Evolutionary conservation across 148 eudicot genomes (phyloP).

Genomic region (Camellia granthamiana): DNA sequence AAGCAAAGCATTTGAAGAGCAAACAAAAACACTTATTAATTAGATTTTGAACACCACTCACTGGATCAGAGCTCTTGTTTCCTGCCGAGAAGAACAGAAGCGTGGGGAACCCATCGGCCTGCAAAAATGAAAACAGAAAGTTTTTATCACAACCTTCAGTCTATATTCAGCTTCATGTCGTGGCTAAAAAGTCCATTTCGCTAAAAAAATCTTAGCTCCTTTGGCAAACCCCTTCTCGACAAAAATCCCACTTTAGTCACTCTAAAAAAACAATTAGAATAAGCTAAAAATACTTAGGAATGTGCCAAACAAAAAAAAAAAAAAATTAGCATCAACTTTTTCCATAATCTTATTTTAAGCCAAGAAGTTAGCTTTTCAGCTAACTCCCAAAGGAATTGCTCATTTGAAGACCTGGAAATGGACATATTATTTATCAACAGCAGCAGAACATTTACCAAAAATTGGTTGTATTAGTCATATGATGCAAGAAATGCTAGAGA

Average conservation of each 20-base stretch:
- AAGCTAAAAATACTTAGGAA: too few species aligned
- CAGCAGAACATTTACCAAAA: background rate
- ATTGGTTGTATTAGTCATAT: background rate
- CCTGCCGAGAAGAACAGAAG: conserved; percentile 91
- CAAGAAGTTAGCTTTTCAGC: too few species aligned
- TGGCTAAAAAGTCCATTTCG: too few species aligned
- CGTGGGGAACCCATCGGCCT: conserved; percentile 96
- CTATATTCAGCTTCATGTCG: background rate
- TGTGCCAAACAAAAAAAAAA: too few species aligned
- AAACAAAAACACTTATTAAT: background rate
- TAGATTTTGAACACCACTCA: conserved; percentile 31
- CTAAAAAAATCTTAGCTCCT: too few species aligned
- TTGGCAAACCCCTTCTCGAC: too few species aligned
- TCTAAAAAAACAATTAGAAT: too few species aligned
- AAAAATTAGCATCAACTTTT: too few species aligned
- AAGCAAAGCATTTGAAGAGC: background rate
- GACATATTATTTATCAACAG: background rate
- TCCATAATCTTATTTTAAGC: too few species aligned
- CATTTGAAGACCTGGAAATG: background rate
- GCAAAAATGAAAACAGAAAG: conserved; percentile 14
- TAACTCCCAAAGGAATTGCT: too few species aligned
- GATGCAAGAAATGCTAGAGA: background rate
- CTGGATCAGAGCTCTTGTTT: conserved; percentile 76
- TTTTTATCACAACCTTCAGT: background rate
- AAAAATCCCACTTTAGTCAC: too few species aligned